Conservation (phyloP, 2,329 filamentous ascomycete genomes). For the Ophiostoma populinum region DNA sequence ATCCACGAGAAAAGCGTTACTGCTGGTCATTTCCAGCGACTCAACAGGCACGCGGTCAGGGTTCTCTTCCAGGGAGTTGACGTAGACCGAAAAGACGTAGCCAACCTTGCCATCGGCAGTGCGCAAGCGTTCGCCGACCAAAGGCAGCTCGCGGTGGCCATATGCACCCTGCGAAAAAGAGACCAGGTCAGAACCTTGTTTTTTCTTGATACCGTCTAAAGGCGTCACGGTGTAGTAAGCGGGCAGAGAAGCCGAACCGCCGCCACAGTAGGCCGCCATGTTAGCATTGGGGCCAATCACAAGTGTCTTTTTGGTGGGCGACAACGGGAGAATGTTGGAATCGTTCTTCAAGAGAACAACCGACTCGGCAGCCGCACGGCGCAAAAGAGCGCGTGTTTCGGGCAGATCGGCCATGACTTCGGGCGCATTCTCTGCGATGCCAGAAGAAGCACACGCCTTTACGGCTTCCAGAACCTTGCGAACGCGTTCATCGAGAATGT, state of each 20-base stretch:
- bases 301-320: conserved; percentile 21
- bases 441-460: neutral
- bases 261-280: conserved; percentile 17
- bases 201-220: conserved; percentile 22
- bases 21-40: conserved; percentile 25
- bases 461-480: conserved; percentile 15
- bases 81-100: conserved; percentile 8
- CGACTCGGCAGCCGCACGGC: conserved; percentile 8
- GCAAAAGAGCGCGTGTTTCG: conserved; percentile 7
- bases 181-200: conserved; percentile 17
- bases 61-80: conserved; percentile 6
- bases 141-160: conserved; percentile 10
- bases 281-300: conserved; percentile 34
- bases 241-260: conserved; percentile 15
- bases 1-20: conserved; percentile 28
- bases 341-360: conserved; percentile 28
- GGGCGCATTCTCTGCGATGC: conserved; percentile 6
- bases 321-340: conserved; percentile 31
- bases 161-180: conserved; percentile 10
- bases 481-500: conserved; percentile 15
- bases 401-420: conserved; percentile 5
- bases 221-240: conserved; percentile 27
- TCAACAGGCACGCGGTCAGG: conserved; percentile 13
- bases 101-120: conserved; percentile 7
- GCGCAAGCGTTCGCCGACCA: conserved; percentile 6